Evolutionary conservation across 345 rosid species (phyloP).

Genomic region (Combretum micranthum): DNA sequence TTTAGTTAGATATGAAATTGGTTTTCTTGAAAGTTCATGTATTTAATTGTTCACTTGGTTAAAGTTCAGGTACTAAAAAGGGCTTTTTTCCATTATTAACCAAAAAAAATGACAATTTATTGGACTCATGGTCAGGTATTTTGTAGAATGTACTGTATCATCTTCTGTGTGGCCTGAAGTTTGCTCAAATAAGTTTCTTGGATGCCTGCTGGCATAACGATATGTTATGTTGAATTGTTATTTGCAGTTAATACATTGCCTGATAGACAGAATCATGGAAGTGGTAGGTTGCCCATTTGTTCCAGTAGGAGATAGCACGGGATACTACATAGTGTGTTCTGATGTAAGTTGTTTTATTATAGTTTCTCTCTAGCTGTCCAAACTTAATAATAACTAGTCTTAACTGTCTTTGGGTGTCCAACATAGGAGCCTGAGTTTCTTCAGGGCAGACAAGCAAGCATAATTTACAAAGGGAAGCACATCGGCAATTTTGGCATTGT

Average conservation of each 20-base stretch:
- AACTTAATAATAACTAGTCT: not conserved
- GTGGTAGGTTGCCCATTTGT: conserved; percentile 65
- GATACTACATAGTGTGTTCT: conserved; percentile 55
- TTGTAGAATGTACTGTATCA: no score
- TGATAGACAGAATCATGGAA: conserved; percentile 89
- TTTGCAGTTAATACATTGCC: conserved; percentile 74
- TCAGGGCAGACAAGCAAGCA: conserved; percentile 75
- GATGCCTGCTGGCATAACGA: not conserved
- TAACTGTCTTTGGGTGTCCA: not conserved
- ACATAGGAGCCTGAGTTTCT: conserved; percentile 79
- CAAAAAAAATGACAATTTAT: no score
- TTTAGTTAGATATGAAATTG: no score
- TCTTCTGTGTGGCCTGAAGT: no score
- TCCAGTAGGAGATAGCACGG: conserved; percentile 38
- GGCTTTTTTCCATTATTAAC: no score
- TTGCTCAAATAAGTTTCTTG: no score
- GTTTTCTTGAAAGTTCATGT: no score
- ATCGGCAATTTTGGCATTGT: conserved; percentile 39
- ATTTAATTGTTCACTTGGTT: no score
- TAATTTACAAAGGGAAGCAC: conserved; percentile 61
- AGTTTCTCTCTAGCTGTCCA: not conserved
- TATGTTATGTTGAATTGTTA: not conserved
- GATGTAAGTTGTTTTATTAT: conserved; percentile 39
- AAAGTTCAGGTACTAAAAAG: no score
- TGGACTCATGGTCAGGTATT: no score